Evolutionary conservation across 2,329 filamentous ascomycete genomes (phyloP).

Genomic region (Aspergillus brunneoviolaceus): DNA sequence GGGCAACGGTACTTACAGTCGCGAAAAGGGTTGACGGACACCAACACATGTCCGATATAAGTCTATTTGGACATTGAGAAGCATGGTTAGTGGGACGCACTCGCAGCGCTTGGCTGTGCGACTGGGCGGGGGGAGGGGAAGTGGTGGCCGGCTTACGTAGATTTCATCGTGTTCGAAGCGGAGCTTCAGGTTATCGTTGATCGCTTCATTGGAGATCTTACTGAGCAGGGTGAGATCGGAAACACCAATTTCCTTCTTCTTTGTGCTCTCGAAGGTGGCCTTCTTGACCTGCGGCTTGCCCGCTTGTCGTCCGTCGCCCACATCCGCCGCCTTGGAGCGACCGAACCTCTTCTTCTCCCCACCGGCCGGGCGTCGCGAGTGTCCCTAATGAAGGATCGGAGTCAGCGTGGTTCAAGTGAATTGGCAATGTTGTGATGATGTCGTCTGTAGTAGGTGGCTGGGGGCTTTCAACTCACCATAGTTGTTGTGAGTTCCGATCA

Average conservation of each 20-base stretch:
- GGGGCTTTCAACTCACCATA: conserved; percentile 30
- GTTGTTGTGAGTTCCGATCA: conserved; percentile 31
- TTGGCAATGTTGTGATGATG: conserved; percentile 1
- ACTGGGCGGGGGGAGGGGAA: conserved; percentile 6
- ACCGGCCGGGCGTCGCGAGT: conserved; percentile 45
- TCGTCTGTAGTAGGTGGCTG: not conserved
- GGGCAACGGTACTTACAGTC: conserved; percentile 60
- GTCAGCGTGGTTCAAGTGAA: conserved; percentile 17
- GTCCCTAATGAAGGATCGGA: conserved; percentile 32
- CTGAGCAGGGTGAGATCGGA: conserved; percentile 96
- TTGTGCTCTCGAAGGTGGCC: conserved; percentile 89
- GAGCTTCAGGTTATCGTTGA: conserved; percentile 99
- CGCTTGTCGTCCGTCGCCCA: conserved; percentile 45
- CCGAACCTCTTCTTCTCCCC: conserved; percentile 45
- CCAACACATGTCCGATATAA: conserved; percentile 98
- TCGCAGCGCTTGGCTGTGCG: conserved; percentile 18
- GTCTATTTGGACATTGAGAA: conserved; percentile 53
- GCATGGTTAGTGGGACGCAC: conserved; percentile 15
- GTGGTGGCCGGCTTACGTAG: conserved; percentile 59
- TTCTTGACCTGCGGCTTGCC: conserved; percentile 78
- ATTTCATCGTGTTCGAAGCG: conserved; percentile 97
- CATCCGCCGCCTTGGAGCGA: conserved; percentile 44
- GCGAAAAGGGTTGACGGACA: conserved; percentile 97
- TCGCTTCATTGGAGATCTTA: conserved; percentile 98
- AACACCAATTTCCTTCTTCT: conserved; percentile 99